These are phyloP conservation scores for Lichtheimia corymbifera DNA, from an alignment of 371 early-diverging fungal genomes.

Conservation along the genomic window DNA sequence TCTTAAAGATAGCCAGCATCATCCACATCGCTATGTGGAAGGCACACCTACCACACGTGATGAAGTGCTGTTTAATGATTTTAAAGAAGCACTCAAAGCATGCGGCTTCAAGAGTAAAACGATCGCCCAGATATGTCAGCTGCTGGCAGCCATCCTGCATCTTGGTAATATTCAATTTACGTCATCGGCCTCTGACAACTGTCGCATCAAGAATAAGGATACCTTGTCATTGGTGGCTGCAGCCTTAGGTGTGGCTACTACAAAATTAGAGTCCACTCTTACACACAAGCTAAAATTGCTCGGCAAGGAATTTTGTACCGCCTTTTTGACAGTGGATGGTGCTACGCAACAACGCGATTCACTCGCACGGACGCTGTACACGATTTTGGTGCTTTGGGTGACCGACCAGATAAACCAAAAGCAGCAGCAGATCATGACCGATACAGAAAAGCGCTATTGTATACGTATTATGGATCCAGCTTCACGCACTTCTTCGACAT, in stretches of 20 bases:
- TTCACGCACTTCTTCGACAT: slow-evolving; percentile 54
- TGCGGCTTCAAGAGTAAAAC: slow-evolving; percentile 75
- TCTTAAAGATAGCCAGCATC: slow-evolving; percentile 36
- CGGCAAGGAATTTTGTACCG: slow-evolving; percentile 77
- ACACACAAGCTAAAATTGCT: slow-evolving; percentile 64
- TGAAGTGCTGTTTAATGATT: slow-evolving; percentile 41
- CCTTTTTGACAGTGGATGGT: slow-evolving; percentile 73
- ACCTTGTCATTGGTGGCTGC: slow-evolving; percentile 76
- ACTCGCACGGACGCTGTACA: slow-evolving; percentile 75
- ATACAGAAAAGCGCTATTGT: slow-evolving; percentile 7
- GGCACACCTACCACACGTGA: slow-evolving; percentile 28
- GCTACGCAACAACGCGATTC: slow-evolving; percentile 66
- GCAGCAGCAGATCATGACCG: slow-evolving; percentile 42
- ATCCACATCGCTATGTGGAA: slow-evolving; percentile 6
- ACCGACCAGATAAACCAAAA: slow-evolving; percentile 70
- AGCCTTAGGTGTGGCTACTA: slow-evolving; percentile 71
- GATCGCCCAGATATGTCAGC: slow-evolving; percentile 67
- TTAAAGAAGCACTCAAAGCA: slow-evolving; percentile 68
- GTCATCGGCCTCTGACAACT: slow-evolving; percentile 37
- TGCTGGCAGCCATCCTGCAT: slow-evolving; percentile 78
- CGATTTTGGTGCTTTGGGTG: slow-evolving; percentile 77
- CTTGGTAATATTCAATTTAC: slow-evolving; percentile 75
- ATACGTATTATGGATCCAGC: slow-evolving; percentile 77
- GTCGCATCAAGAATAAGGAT: slow-evolving; percentile 63
- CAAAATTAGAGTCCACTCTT: slow-evolving; percentile 62